phyloP scores from a whole-genome alignment of 179 eudicot genomes.

The Beta corolliflora region DNA sequence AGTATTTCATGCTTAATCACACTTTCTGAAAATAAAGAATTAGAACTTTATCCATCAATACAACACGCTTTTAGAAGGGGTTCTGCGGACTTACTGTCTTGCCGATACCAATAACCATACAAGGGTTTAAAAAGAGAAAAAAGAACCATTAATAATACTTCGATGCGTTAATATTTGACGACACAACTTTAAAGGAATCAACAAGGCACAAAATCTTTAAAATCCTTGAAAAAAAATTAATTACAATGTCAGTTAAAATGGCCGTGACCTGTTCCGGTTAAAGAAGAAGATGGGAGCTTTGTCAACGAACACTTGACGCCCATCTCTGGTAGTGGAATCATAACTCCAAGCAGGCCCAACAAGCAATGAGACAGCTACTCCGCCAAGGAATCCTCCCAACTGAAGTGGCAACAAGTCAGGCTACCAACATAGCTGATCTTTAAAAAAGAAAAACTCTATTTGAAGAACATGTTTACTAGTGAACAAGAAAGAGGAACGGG shows the following conservation, averaged over 20 bases:
- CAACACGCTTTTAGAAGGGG: no score
- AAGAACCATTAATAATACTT: background rate
- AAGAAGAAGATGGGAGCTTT: conserved; percentile 64
- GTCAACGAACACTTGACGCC: conserved; percentile 49
- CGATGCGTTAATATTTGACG: background rate
- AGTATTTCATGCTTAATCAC: no score
- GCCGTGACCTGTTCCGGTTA: conserved; percentile 14
- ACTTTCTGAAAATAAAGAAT: no score
- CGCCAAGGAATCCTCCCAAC: conserved; percentile 87
- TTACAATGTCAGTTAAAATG: background rate
- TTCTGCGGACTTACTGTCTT: no score
- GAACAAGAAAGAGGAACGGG: no score
- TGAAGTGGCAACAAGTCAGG: conserved; percentile 26
- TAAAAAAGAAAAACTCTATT: no score
- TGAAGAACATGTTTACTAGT: no score
- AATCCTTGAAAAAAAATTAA: background rate
- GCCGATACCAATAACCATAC: no score
- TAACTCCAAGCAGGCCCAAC: conserved; percentile 77
- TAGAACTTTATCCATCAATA: no score
- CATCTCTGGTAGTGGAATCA: conserved; percentile 39
- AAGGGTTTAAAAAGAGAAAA: no score
- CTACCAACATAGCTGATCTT: background rate
- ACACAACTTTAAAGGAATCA: background rate
- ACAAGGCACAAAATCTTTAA: background rate
- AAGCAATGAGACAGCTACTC: conserved; percentile 76